Evolutionary conservation across 306 rosid genomes (phyloP).

Genomic region (Rosa rugosa): DNA sequence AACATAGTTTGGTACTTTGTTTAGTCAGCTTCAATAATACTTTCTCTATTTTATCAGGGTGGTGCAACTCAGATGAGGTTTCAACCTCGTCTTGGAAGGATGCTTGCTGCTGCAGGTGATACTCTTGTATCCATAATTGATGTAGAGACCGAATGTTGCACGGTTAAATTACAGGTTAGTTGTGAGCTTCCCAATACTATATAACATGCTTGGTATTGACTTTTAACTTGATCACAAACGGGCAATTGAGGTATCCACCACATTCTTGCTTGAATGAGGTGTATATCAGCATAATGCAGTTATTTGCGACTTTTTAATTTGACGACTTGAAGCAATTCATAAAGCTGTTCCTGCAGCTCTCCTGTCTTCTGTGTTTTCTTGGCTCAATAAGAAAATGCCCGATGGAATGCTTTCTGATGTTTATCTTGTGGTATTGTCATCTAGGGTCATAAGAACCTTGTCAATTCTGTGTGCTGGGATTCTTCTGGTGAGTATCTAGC

Average conservation of each 20-base stretch:
- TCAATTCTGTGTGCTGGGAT: conserved; percentile 77
- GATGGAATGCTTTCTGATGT: not conserved
- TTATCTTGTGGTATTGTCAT: conserved; percentile 13
- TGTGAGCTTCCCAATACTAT: not conserved
- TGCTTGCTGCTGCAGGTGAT: conserved; percentile 67
- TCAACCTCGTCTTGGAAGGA: conserved; percentile 69
- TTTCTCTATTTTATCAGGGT: conserved; percentile 48
- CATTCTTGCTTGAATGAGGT: conserved; percentile 1
- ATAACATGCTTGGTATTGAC: not conserved
- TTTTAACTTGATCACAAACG: not conserved
- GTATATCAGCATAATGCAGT: not conserved
- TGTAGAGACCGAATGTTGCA: conserved; percentile 54
- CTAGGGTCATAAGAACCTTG: conserved; percentile 63
- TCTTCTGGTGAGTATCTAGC: conserved; percentile 64
- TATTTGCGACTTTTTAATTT: not conserved
- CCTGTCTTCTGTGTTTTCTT: not conserved
- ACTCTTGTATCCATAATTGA: conserved; percentile 57
- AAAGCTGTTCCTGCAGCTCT: not conserved
- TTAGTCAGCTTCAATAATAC: conserved; percentile 7
- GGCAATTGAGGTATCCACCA: not conserved
- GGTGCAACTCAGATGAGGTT: conserved; percentile 78
- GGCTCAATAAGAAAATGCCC: not conserved
- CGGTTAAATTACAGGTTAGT: conserved; percentile 55
- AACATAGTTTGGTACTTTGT: not conserved
- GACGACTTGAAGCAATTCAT: not conserved